Base-by-base conservation (phyloP, 768 basidiomycete species). In the Kwoniella pini region DNA sequence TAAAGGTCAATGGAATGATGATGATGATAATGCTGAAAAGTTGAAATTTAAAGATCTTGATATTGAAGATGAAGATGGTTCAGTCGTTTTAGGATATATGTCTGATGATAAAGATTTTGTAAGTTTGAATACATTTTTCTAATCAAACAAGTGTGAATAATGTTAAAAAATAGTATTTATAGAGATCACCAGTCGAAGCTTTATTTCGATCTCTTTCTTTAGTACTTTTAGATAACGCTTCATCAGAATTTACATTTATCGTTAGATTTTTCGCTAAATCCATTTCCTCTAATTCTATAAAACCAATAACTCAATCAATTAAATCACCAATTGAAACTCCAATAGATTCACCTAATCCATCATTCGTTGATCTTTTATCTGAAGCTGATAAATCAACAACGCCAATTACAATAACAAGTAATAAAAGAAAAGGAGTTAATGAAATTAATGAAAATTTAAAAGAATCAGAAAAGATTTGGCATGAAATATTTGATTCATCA, bases 171-270 rank as follows among this genome's bases (percentile, higher is more conserved):
- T 42, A 7, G 19, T 42, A 15, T 36, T 7, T 36, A 6, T 77
- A 88, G 94, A 90, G 85, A 85, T 88, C 89, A 67, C 85, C 88
- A 0, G 77, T 88, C 1, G 96, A 98, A 80, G 87, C 87, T 0
- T 81, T 97, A 22, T 82, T 91, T 64, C 86, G 95, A 24, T 95
- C 94, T 0, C 80, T 91, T 24, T 80, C 92, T 48, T 81, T 98
- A 52, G 94, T 96, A 53, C 85, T 98, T 62, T 87, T 95, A 84
- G 93, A 97, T 80, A 98, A 99, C 72, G 88, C 90, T 3, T 89
- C 89, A 0, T 85, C 92, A 27, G 95, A 98, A 79, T 95, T 93
- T 78, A 82, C 86, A 1, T 98, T 98, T 70, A 79, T 96, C 51
- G 85, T 86, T 10, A 81, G 85, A 0, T 98, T 99, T 81, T 98